These are phyloP conservation scores for Penicillium sp. DNA, from an alignment of 2,329 filamentous ascomycete species.

Conservation along the genomic window DNA sequence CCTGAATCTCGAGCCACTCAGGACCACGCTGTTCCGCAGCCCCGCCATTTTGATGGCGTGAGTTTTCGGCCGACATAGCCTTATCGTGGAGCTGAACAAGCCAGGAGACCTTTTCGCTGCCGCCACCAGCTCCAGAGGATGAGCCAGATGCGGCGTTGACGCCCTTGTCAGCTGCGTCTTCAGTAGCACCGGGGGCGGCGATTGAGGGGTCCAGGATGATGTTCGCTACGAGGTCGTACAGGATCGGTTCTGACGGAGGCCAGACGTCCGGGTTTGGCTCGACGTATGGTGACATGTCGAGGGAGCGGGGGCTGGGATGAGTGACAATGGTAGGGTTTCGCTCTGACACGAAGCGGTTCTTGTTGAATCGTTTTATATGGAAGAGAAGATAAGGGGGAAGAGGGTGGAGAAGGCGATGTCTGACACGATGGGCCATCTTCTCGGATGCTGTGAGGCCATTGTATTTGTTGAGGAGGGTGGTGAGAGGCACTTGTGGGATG, in stretches of 20 bases:
- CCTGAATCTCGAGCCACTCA: slow-evolving; percentile 92
- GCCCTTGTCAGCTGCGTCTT: slow-evolving; percentile 42
- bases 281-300: slow-evolving; percentile 88
- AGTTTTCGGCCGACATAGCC: slow-evolving; percentile 51
- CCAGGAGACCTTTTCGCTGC: slow-evolving; percentile 91
- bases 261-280: slow-evolving; percentile 77
- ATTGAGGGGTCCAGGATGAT: slow-evolving; percentile 60
- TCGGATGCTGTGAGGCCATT: slow-evolving; percentile 86
- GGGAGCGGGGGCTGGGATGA: slow-evolving; percentile 77
- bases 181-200: slow-evolving; percentile 66
- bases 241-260: slow-evolving; percentile 76
- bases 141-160: slow-evolving; percentile 37
- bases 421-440: slow-evolving; percentile 80
- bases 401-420: slow-evolving; percentile 86
- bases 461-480: slow-evolving; percentile 84
- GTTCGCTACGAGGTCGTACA: slow-evolving; percentile 95
- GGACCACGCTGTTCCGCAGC: slow-evolving; percentile 51
- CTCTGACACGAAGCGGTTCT: slow-evolving; percentile 95
- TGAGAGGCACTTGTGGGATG: slow-evolving; percentile 76
- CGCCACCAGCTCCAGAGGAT: slow-evolving; percentile 71
- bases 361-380: slow-evolving; percentile 95
- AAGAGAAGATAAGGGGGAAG: slow-evolving; percentile 88
- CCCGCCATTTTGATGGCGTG: slow-evolving; percentile 24
- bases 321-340: slow-evolving; percentile 98
- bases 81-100: slow-evolving; percentile 86